Evolutionary conservation across 2,329 filamentous ascomycete species (phyloP), one percentile per base, ranked within the genome.

Genomic region (Apiospora phragmitis): DNA sequence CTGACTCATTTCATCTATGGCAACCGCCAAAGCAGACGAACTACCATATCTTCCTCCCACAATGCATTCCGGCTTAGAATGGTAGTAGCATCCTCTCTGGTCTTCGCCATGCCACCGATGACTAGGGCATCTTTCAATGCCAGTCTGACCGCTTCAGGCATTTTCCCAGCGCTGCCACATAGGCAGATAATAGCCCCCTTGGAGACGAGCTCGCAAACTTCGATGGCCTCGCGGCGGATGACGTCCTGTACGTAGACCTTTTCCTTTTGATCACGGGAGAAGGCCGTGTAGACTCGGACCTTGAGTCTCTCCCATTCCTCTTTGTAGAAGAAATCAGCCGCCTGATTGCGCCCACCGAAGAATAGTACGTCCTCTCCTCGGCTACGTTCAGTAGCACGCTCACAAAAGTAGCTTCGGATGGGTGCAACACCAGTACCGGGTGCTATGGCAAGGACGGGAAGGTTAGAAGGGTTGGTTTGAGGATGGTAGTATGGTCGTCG

Each of bases 391-490:
- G 77, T 76, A 55, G 80, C 77, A n/a, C 94, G 92, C 74, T 97
- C 91, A 78, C 92, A 91, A n/a, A 96, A 86, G 74, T 98, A 86
- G 5, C 92, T 89, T 3, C 95, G 90, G 76, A 97, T 90, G 0
- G 95, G 95, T 0, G 95, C 95, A 42, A 98, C 85, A 8, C 95
- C 95, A 0, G 95, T 98, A 3, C 95, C 95, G 0, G 95, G 93
- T 1, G 92, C 94, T 69, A 98, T 89, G 77, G 95, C 90, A 43
- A 97, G 84, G 9, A 95, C 87, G 0, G 94, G 92, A 1, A 43
- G 32, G 1, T n/a, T n/a, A 16, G 38, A 8, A 21, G 49, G 24
- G 26, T 71, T 5, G 7, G 45, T 26, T 18, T 5, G 7, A 29
- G 65, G 26, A 7, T 38, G 14, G 4, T 45, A 32, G 5, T 14